Conservation (phyloP, 306 rosid species). For the Urtica urens region DNA sequence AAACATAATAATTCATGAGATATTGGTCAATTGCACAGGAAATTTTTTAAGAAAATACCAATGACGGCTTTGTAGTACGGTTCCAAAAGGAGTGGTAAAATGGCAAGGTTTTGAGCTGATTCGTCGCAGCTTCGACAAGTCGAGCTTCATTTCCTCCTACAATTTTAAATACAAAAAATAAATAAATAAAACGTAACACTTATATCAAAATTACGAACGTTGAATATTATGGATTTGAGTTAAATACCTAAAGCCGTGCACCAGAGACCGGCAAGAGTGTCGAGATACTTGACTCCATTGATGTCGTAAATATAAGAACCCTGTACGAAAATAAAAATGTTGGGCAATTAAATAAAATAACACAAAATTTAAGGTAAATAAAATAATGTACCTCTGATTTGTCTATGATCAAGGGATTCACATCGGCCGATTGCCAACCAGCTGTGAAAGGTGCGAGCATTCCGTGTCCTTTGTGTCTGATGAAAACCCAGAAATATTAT, state of each 20-base stretch:
- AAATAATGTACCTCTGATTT: conserved; percentile 50
- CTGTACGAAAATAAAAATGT: conserved; percentile 36
- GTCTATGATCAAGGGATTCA: conserved; percentile 63
- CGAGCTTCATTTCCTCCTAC: conserved; percentile 87
- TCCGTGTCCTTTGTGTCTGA: conserved; percentile 73
- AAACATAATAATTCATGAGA: background rate
- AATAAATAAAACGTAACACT: background rate
- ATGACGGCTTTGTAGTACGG: conserved; percentile 82
- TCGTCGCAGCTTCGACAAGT: conserved; percentile 74
- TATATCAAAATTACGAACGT: background rate
- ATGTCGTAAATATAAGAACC: conserved; percentile 84
- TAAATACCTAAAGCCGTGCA: conserved; percentile 59
- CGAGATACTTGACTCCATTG: conserved; percentile 83
- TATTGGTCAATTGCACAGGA: background rate
- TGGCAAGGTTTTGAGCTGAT: conserved; percentile 78
- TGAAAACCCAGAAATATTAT: conserved; percentile 16
- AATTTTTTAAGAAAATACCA: conserved; percentile 42
- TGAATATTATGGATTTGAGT: conserved; percentile 1
- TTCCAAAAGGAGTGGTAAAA: conserved; percentile 99
- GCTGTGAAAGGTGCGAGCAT: conserved; percentile 99
- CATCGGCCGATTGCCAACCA: conserved; percentile 59
- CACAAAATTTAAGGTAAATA: background rate
- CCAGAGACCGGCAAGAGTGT: conserved; percentile 93
- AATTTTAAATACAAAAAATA: conserved; percentile 3
- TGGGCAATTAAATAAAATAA: conserved; percentile 2